phyloP scores from a whole-genome alignment of 257 asterid genomes.

The Nyctanthes arbortristis region DNA sequence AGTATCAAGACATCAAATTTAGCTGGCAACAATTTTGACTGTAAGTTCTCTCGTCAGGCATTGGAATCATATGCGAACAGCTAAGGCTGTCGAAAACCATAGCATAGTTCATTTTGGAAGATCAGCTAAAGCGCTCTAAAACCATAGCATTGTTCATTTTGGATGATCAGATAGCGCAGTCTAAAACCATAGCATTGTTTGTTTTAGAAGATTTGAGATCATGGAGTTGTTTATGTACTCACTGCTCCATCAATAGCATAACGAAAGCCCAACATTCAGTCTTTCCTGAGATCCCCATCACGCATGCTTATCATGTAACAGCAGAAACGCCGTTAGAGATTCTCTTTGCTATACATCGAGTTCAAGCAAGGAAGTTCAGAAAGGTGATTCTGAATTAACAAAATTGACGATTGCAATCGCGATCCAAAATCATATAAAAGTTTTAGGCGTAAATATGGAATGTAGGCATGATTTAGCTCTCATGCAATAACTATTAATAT shows the following conservation, averaged over 20 bases:
- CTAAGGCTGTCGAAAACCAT: not conserved
- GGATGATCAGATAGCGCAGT: no score
- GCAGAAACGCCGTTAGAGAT: constrained; percentile 11
- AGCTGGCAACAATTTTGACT: not conserved
- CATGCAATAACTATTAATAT: not conserved
- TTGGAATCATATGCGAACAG: not conserved
- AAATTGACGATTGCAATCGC: not conserved
- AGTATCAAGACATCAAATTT: constrained; percentile 4
- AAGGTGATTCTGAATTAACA: not conserved
- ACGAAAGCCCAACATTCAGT: not conserved
- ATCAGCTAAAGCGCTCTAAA: no score
- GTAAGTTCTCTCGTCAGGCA: constrained; percentile 9
- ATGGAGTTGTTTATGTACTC: not conserved
- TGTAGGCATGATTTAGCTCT: not conserved
- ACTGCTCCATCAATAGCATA: not conserved
- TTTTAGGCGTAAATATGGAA: not conserved
- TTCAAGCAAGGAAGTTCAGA: not conserved
- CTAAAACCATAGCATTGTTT: constrained; percentile 1
- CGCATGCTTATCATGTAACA: not conserved
- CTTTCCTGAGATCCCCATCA: constrained; percentile 18
- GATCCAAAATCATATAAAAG: not conserved
- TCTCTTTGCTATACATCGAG: constrained; percentile 1
- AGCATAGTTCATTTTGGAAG: constrained; percentile 1
- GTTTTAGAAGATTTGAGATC: not conserved
- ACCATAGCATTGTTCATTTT: not conserved